Percentiles rank a stretch among this genome's conserved stretches.
Evolutionary conservation across 352 stramenopile species (phyloP).

Genomic region (Thraustochytrium aureum): DNA sequence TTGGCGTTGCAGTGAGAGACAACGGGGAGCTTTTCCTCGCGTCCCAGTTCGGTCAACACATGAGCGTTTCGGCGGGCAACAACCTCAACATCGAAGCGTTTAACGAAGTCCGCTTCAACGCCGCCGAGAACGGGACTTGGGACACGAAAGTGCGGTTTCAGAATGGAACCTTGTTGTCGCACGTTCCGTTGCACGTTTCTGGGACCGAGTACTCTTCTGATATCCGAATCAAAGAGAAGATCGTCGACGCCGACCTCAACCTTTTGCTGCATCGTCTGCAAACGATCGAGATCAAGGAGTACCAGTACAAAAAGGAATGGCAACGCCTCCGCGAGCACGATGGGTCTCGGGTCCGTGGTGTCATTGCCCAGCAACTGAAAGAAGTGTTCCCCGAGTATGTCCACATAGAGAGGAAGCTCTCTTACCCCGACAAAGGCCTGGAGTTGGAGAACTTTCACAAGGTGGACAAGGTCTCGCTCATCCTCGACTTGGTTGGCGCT

Average conservation of each 20-base stretch:
- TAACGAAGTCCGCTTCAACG: too few species aligned
- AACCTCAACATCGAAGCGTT: too few species aligned
- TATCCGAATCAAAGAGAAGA: slow-evolving; percentile 82
- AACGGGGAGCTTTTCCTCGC: too few species aligned
- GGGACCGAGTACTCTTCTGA: too few species aligned
- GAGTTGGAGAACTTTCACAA: slow-evolving; percentile 81
- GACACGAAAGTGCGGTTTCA: too few species aligned
- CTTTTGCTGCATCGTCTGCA: slow-evolving; percentile 81
- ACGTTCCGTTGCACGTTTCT: too few species aligned
- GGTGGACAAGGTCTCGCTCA: slow-evolving; percentile 86
- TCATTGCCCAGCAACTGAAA: slow-evolving; percentile 85
- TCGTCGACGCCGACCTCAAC: slow-evolving; percentile 79
- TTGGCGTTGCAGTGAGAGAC: too few species aligned
- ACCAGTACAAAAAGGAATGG: slow-evolving; percentile 84
- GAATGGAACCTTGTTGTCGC: too few species aligned
- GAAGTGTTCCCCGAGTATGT: slow-evolving; percentile 89
- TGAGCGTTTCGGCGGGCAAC: too few species aligned
- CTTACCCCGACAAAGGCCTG: slow-evolving; percentile 78
- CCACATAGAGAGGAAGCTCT: slow-evolving; percentile 70
- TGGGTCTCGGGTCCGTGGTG: slow-evolving; percentile 73
- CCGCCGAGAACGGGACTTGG: too few species aligned
- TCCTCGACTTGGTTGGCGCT: slow-evolving; percentile 79
- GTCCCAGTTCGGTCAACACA: too few species aligned
- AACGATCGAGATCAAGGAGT: slow-evolving; percentile 79
- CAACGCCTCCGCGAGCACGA: slow-evolving; percentile 70